Base-by-base conservation (phyloP, 345 rosid species). In the Pistacia vera region DNA sequence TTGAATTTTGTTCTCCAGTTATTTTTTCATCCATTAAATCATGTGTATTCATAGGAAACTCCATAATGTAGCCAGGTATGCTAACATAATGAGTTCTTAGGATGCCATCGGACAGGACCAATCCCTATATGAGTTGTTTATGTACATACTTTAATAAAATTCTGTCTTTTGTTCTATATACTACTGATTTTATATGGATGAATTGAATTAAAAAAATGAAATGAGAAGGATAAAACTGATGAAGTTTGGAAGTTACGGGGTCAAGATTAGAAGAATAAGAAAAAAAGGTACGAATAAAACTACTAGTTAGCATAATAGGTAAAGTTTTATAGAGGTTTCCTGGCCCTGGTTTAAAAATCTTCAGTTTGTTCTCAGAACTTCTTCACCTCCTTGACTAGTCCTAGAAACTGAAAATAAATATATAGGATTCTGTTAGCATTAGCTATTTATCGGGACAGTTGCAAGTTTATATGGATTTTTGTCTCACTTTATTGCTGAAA, bases 1-100 rank as follows among this genome's bases (percentile, higher is more conserved):
- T 17, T 88, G 76, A 89, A 60, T 46, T 44, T 9, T 44, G 58
- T n/a, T 38, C 71, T 22, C 51, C 1, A 28, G 25, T 16, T 33
- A 63, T 12, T 52, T 1, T 35, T 38, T 66, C 11, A 41, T 56
- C 25, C 67, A 28, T 63, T 8, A 10, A 46, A 20, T 58, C 41
- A 51, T 54, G 30, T 67, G 66, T 35, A 3, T 71, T 60, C 8
- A 28, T 65, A 20, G 44, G 66, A 72, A 64, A 46, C 44, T 61
- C 66, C 11, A 72, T 2, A 36, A 36, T 20, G 18, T 20, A 57
- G 54, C 52, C 20, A 17, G 64, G 72, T 13, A 38, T 20, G 57
- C n/a, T 12, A 38, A 57, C 11, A 41, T n/a, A 20, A 18, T 35
- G 49, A 36, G 33, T 70, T 57, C 17, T 49, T 17, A 33, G 48